Evolutionary conservation across 495 filamentous ascomycete species (phyloP).

Genomic region (Staphylotrichum longicolle): DNA sequence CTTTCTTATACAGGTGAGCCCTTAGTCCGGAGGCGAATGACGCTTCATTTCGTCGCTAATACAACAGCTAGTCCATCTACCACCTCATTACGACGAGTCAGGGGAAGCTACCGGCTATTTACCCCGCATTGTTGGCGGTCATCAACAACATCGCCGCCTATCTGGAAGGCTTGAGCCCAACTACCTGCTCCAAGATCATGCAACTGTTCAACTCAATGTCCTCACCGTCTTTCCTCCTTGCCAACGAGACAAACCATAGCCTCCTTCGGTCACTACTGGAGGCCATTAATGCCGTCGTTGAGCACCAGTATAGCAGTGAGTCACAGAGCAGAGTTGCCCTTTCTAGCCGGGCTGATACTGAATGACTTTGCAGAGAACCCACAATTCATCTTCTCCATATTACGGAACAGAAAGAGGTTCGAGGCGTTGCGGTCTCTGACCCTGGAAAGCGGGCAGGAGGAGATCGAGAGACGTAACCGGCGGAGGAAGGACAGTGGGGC

Average conservation of each 20-base stretch:
- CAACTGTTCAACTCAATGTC: slow-evolving; percentile 95
- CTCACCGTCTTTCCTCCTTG: slow-evolving; percentile 87
- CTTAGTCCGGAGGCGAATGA: slow-evolving; percentile 7
- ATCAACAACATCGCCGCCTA: slow-evolving; percentile 91
- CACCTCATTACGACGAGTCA: slow-evolving; percentile 88
- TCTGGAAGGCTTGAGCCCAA: slow-evolving; percentile 69
- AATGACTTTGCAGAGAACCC: slow-evolving; percentile 63
- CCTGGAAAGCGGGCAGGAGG: slow-evolving; percentile 90
- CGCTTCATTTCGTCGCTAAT: neutral
- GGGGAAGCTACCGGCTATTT: slow-evolving; percentile 86
- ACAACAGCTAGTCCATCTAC: slow-evolving; percentile 70
- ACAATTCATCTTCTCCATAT: slow-evolving; percentile 75
- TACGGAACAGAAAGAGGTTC: slow-evolving; percentile 79
- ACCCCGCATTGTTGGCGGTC: slow-evolving; percentile 87
- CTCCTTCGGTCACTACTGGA: slow-evolving; percentile 82
- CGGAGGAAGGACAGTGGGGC: slow-evolving; percentile 65
- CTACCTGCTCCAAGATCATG: slow-evolving; percentile 75
- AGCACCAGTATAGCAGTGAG: slow-evolving; percentile 84
- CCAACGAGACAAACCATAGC: slow-evolving; percentile 88
- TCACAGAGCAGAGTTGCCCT: neutral
- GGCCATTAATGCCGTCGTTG: slow-evolving; percentile 86
- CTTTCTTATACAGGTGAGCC: slow-evolving; percentile 83
- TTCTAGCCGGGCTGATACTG: slow-evolving; percentile 18
- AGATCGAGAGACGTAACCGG: slow-evolving; percentile 78
- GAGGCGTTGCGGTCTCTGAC: slow-evolving; percentile 89